Base-by-base conservation (phyloP, 371 early-diverging fungal species). In the Funneliformis caledonium region DNA sequence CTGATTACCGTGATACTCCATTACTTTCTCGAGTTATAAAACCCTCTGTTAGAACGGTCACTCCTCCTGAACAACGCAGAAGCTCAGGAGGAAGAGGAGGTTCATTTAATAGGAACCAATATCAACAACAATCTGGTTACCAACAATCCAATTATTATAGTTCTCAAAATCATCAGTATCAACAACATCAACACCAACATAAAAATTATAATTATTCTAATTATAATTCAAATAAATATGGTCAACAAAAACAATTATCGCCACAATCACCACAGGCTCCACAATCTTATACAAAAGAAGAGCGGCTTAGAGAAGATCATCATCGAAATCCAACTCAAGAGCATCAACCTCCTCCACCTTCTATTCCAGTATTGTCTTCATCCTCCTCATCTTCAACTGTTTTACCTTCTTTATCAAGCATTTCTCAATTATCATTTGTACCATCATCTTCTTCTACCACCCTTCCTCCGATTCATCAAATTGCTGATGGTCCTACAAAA, bases 1-100 rank as follows among this genome's bases (percentile, higher is more conserved):
- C 92, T 9, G 89, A 87, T 14, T 94, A 89, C 83, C 83, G 86
- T 11, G 82, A 84, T 26, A 92, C 93, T 7, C 88, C 85, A 12
- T 80, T 92, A 12, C 77, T 82, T 61, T 91, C 92, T 9, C 88
- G 88, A 26, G 26, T 26, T 26, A 26, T 26, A 26, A 26, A 26
- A 2, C 94, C 94, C 31, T 87, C 90, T 1, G 65, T 86, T 19
- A 69, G 72, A 19, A 85, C 84, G 31, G 81, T 85, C 76, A 84
- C 83, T 42, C 82, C 47, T 19, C 74, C 19, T 68, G 31, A 75
- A n/a, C 37, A 37, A 33, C 72, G 78, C 16, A 78, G 72, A 56
- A 16, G 45, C 22, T 26, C 26, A 26, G 26, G 26, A 26, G 26
- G 26, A 26, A 26, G 26, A 26, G 31, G 43, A 52, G 78, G n/a